A percentile compares a stretch with the other conserved stretches of the same genome.
phyloP scores from a whole-genome alignment of 2,329 filamentous ascomycete genomes.

The Aspergillus carbonarius region DNA sequence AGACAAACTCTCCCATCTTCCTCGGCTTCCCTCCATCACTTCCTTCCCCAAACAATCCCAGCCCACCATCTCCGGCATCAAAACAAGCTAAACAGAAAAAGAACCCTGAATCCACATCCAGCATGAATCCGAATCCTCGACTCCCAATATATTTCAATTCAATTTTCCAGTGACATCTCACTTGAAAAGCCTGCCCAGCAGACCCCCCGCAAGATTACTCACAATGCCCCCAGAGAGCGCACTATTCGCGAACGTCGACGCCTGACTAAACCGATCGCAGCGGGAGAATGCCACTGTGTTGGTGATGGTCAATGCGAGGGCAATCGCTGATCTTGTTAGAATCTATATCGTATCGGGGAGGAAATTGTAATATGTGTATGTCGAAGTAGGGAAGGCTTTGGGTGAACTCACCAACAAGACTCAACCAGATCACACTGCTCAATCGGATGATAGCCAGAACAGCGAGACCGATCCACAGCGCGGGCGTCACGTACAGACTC shows the following conservation, averaged over 20 bases:
- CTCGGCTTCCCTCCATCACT: too few species aligned
- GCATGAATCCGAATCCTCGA: not conserved
- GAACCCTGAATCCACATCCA: not conserved
- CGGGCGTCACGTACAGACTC: conserved; percentile 49
- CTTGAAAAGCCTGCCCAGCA: conserved; percentile 57
- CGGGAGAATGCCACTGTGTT: conserved; percentile 54
- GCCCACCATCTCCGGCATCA: not conserved
- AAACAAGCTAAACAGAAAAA: not conserved
- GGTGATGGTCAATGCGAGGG: conserved; percentile 50
- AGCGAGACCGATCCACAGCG: conserved; percentile 50
- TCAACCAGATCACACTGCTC: conserved; percentile 51
- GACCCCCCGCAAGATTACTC: conserved; percentile 54
- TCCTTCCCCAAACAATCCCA: too few species aligned
- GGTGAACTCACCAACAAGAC: conserved; percentile 48
- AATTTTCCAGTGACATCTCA: conserved; percentile 20
- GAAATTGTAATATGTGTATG: not conserved
- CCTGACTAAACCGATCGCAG: conserved; percentile 56
- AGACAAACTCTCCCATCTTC: too few species aligned
- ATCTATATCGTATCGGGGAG: not conserved
- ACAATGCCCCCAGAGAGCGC: conserved; percentile 57
- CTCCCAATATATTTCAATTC: not conserved
- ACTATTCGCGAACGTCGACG: conserved; percentile 57
- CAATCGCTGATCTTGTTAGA: conserved; percentile 41
- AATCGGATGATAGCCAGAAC: conserved; percentile 49
- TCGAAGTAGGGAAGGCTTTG: not conserved